These are phyloP conservation scores for Colletotrichum shisoi DNA, from an alignment of 2,329 filamentous ascomycete species.

Conservation along the genomic window DNA sequence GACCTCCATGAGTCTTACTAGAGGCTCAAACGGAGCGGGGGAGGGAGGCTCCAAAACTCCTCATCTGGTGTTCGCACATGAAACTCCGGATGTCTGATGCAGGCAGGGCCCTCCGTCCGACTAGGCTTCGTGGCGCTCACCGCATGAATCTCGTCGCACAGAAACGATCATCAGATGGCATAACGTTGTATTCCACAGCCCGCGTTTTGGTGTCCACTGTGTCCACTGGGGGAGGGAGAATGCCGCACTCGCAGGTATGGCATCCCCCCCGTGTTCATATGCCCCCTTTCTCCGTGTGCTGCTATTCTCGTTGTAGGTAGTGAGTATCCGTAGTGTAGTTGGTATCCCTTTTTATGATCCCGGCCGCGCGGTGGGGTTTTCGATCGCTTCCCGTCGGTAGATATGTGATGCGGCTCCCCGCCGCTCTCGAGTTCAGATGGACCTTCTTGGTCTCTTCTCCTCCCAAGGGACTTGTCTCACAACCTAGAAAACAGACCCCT, in stretches of 20 bases:
- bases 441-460: background rate
- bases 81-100: slow-evolving; percentile 38
- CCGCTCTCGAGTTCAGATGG: slow-evolving; percentile 4
- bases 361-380: background rate
- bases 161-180: slow-evolving; percentile 36
- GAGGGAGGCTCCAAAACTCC: background rate
- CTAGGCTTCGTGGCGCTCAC: slow-evolving; percentile 27
- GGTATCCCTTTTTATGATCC: no score
- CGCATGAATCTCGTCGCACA: slow-evolving; percentile 36
- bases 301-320: slow-evolving; percentile 28
- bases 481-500: background rate
- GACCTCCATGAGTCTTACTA: background rate
- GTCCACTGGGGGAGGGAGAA: background rate
- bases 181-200: slow-evolving; percentile 2
- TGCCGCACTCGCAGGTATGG: no score
- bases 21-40: slow-evolving; percentile 4
- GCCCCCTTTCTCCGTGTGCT: background rate
- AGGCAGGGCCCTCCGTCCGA: slow-evolving; percentile 30
- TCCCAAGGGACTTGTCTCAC: slow-evolving; percentile 10
- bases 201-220: slow-evolving; percentile 10
- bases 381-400: background rate
- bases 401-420: slow-evolving; percentile 36
- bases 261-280: background rate
- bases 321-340: background rate
- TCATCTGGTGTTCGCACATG: slow-evolving; percentile 25